phyloP scores from a whole-genome alignment of 208 protist genomes.

The Borovskyia barvae region DNA sequence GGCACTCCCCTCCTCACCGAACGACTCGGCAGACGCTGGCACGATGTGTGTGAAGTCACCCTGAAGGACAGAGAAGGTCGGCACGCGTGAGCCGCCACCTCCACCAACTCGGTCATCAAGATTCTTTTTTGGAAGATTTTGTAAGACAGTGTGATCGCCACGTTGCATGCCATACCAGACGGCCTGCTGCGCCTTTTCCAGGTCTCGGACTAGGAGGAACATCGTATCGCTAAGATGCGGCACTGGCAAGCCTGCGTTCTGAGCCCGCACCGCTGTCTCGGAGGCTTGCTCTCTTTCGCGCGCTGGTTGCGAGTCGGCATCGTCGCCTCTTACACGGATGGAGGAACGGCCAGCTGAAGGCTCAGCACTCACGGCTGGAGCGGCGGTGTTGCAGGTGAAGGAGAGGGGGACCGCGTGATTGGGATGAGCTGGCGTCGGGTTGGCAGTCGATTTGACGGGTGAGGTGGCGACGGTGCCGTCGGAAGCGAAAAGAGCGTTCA shows the following conservation, averaged over 20 bases:
- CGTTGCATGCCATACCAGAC: constrained; percentile 29
- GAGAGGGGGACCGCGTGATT: too few relatives aligned
- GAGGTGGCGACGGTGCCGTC: too few relatives aligned
- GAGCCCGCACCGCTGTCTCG: constrained; percentile 2
- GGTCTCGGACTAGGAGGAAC: constrained; percentile 57
- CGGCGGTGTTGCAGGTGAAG: too few relatives aligned
- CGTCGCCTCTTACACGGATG: constrained; percentile 17
- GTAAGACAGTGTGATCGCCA: background rate
- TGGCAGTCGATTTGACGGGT: too few relatives aligned
- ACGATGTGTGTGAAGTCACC: constrained; percentile 57
- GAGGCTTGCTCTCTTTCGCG: background rate
- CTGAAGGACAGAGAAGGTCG: constrained; percentile 45
- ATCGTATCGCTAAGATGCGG: constrained; percentile 51
- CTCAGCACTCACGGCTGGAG: too few relatives aligned
- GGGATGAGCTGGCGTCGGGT: too few relatives aligned
- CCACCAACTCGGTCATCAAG: background rate
- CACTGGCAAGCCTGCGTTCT: background rate
- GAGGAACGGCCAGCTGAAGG: background rate
- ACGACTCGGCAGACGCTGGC: constrained; percentile 5
- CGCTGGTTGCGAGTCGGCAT: background rate
- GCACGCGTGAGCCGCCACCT: background rate
- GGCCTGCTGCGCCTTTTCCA: constrained; percentile 31
- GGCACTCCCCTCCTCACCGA: background rate
- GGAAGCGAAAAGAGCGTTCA: constrained; percentile 42
- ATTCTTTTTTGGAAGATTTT: background rate